Percentiles rank a stretch among this genome's conserved stretches.
Evolutionary conservation across 192 early-diverging fungal species (phyloP).

Genomic region (Gryganskiella cystojenkinii): DNA sequence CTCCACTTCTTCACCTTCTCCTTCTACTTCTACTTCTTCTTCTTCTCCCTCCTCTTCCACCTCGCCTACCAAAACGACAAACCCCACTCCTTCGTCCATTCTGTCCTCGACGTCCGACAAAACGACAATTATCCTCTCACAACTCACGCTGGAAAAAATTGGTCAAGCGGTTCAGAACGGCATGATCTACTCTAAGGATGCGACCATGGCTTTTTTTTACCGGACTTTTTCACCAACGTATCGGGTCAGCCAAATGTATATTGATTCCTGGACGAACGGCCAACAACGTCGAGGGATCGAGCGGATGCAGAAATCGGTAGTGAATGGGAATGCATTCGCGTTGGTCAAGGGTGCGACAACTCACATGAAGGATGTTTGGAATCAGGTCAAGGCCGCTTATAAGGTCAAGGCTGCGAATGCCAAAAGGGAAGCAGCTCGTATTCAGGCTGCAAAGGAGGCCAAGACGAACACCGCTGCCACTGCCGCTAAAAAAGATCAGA

Average conservation of each 20-base stretch:
- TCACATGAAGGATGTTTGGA: conserved; percentile 42
- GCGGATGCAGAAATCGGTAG: conserved; percentile 18
- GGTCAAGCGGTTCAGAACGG: background rate
- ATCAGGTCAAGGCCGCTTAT: conserved; percentile 25
- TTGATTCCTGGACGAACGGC: conserved; percentile 30
- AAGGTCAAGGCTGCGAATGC: conserved; percentile 5
- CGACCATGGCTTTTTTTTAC: conserved; percentile 38
- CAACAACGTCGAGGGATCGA: conserved; percentile 31
- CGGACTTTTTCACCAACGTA: conserved; percentile 48
- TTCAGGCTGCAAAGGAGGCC: background rate
- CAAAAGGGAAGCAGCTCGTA: too few species aligned
- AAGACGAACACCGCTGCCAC: too few species aligned
- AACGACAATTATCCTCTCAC: background rate
- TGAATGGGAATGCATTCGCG: conserved; percentile 26
- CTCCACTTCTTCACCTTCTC: background rate
- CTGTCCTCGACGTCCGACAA: background rate
- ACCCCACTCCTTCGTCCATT: background rate
- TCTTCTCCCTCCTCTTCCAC: background rate
- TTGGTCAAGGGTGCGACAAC: background rate
- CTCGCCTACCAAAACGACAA: background rate
- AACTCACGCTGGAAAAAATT: too few species aligned
- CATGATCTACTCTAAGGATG: conserved; percentile 19
- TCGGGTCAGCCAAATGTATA: conserved; percentile 28
- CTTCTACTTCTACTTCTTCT: background rate
- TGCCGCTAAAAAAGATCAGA: too few species aligned